A percentile compares a stretch with the other conserved stretches of the same genome.
phyloP scores from a whole-genome alignment of 176 grass and related monocot genomes.

The Bonia amplexicaulis region DNA sequence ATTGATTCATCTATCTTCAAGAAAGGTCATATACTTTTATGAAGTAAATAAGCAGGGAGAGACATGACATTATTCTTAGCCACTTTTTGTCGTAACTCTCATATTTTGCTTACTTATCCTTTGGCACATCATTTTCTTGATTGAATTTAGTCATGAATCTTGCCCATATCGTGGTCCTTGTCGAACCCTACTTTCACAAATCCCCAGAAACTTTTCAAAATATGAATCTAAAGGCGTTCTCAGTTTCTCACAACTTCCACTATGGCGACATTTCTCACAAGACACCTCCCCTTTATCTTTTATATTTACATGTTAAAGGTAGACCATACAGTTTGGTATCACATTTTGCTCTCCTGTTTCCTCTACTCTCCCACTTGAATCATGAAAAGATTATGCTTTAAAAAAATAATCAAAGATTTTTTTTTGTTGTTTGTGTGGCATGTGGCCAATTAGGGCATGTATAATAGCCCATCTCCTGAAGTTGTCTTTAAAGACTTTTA shows the following conservation, averaged over 20 bases:
- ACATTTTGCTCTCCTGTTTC: conserved; percentile 10
- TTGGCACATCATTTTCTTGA: conserved; percentile 23
- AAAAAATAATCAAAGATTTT: conserved; percentile 13
- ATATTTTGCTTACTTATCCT: neutral
- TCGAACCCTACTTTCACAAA: conserved; percentile 15
- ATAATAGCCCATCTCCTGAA: no score
- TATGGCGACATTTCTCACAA: conserved; percentile 24
- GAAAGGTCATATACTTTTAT: neutral
- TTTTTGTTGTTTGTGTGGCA: neutral
- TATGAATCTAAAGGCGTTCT: neutral
- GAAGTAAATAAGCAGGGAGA: neutral
- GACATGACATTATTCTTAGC: neutral
- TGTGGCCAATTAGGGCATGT: conserved; percentile 13
- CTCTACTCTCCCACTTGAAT: conserved; percentile 16
- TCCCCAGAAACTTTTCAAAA: conserved; percentile 10
- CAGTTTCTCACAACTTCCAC: conserved; percentile 14
- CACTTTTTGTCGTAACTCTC: neutral
- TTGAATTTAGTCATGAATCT: conserved; percentile 25
- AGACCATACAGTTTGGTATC: conserved; percentile 30
- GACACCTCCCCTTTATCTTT: neutral
- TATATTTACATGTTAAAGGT: conserved; percentile 20
- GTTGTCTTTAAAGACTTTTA: no score
- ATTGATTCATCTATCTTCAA: neutral
- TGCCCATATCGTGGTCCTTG: conserved; percentile 17
- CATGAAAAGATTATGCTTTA: neutral